phyloP scores from a whole-genome alignment of 2,329 filamentous ascomycete species.

The Fusarium sterilihyphosum region DNA sequence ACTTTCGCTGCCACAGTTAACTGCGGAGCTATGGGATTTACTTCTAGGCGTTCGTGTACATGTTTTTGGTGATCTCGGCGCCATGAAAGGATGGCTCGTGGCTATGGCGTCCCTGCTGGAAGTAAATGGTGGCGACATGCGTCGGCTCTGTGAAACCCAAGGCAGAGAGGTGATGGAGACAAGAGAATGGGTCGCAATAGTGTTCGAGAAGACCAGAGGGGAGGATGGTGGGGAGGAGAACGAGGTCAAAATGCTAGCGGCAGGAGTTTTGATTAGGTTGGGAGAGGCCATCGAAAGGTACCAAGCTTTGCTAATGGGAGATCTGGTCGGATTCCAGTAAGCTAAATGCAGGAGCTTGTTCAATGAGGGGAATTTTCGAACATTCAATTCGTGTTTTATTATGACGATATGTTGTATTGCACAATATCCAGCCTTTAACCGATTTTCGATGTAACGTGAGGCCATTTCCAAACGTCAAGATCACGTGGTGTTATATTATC shows the following conservation, averaged over 20 bases:
- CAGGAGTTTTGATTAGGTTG: conserved; percentile 79
- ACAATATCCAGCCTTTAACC: background rate
- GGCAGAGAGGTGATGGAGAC: conserved; percentile 85
- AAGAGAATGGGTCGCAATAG: conserved; percentile 81
- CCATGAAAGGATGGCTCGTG: conserved; percentile 81
- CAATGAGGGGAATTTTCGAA: background rate
- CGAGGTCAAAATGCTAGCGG: conserved; percentile 80
- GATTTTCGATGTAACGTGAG: background rate
- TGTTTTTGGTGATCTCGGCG: conserved; percentile 68
- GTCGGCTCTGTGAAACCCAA: conserved; percentile 77
- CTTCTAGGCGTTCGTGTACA: conserved; percentile 74
- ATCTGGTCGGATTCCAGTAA: conserved; percentile 59
- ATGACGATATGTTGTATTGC: conserved; percentile 13
- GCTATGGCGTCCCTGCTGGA: conserved; percentile 83
- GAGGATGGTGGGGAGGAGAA: conserved; percentile 74
- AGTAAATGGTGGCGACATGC: conserved; percentile 78
- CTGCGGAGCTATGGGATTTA: conserved; percentile 84
- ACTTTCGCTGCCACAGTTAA: conserved; percentile 80
- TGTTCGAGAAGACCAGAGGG: conserved; percentile 73
- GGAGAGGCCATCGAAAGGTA: conserved; percentile 86
- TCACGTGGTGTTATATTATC: background rate
- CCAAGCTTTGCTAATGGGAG: conserved; percentile 79
- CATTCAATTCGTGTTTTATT: conserved; percentile 30
- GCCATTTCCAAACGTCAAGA: background rate
- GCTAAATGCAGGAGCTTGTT: background rate